Percentiles rank a stretch among this genome's conserved stretches.
phyloP scores from a whole-genome alignment of 2,329 filamentous ascomycete genomes.

The Curvularia lunata region DNA sequence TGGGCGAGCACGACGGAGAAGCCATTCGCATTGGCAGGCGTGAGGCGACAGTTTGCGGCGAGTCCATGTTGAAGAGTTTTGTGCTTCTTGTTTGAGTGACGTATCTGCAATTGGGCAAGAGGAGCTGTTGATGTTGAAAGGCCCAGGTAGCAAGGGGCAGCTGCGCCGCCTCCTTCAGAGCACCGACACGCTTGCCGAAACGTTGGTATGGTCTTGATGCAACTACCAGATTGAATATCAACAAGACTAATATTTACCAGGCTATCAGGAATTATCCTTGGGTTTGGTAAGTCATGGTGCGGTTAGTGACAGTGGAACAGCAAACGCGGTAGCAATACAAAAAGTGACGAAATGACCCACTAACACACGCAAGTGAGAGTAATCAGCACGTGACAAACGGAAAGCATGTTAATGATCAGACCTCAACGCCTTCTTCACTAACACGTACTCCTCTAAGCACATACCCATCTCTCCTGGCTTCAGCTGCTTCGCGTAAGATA shows the following conservation, averaged over 20 bases:
- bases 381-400: neutral
- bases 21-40: neutral
- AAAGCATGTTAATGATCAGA: neutral
- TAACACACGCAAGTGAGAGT: neutral
- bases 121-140: neutral
- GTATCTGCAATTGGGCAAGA: neutral
- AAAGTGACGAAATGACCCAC: neutral
- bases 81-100: neutral
- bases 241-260: neutral
- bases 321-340: slow-evolving; percentile 6
- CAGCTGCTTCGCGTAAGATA: slow-evolving; percentile 35
- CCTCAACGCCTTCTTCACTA: slow-evolving; percentile 33
- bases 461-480: slow-evolving; percentile 42
- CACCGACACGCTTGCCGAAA: neutral
- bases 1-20: neutral
- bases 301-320: neutral
- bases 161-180: neutral
- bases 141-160: neutral
- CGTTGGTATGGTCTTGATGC: neutral
- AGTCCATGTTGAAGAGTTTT: neutral
- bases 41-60: no score
- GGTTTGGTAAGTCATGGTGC: neutral
- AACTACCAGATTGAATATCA: neutral
- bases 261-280: neutral
- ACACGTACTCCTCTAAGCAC: slow-evolving; percentile 41